Evolutionary conservation across 805 yeast genomes (phyloP), one percentile per base, ranked within the genome.

Genomic region (Teunomyces tritomae): DNA sequence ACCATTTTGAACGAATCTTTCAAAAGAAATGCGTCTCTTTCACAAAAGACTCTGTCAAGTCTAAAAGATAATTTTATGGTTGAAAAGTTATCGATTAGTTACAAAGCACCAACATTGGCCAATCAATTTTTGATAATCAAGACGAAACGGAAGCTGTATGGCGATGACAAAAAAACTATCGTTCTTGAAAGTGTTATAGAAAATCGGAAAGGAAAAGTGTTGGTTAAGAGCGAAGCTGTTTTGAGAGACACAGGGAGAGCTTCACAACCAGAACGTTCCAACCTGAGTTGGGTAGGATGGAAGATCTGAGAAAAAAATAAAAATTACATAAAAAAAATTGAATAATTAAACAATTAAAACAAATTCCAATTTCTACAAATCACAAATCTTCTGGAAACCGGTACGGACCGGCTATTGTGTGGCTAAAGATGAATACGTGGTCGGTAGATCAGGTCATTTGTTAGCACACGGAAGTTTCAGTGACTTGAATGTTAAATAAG

Each of bases 1-100:
- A 84, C 95, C 0, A 69, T 90, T 1, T 68, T 89, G 46, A 94
- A 89, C 58, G 96, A 90, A 55, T 76, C 86, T 5, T 77, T 84
- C 68, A 83, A 83, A 53, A 74, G 84, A 45, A 71, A 76, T 48
- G 80, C 74, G 2, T 64, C 73, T 1, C 68, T 84, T 36, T 61
- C 72, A 47, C 45, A 55, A 50, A 30, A 60, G 52, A 57, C 71
- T 48, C 28, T 57, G 56, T 70, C 65, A 3, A 57, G 57, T 55
- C 64, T 58, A 51, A 76, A 76, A 16, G 79, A 75, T 40, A 59
- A 59, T 34, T 60, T 55, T 43, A 60, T 62, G 17, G 82, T 84
- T 3, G 74, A 76, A 32, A 62, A 67, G 20, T 62, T 83, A 41
- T 67, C 75, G 7, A 57, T 84, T 10, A 70, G 72, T 36, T 90